Evolutionary conservation across 2,329 filamentous ascomycete genomes (phyloP), one percentile per base, ranked within the genome.

Genomic region (Alternaria triticimaculans): DNA sequence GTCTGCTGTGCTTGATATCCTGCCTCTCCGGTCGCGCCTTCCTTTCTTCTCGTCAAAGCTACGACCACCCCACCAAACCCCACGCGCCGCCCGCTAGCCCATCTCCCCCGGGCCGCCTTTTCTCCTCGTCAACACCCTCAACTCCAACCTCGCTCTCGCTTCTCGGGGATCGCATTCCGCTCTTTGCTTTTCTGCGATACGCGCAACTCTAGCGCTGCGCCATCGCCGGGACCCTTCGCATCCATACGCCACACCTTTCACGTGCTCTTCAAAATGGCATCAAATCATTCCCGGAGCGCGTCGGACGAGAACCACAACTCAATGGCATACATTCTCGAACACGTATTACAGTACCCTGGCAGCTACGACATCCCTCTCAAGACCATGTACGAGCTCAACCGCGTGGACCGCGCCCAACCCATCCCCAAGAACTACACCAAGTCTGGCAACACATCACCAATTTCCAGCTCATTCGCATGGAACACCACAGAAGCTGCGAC

Each of bases 361-460:
- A 86, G 83, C 69, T 90, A 90, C 73, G 89, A 90, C 71, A 87
- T 90, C 30, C 89, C 89, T 20, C 82, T 91, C 26, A 86, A 88
- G 61, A 90, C 87, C 66, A 90, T 90, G 87, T 90, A 90, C 80
- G 85, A 86, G 25, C 83, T 91, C 76, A 91, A 91, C 74, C 88
- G 86, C 65, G 84, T 86, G 18, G 84, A 87, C 18, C 84, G 82
- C 55, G 78, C 80, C n/a, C 78, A 81, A 41, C 76, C 79, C 45
- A 68, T 80, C 12, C 78, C 77, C 30, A 74, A 70, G 46, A 69
- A 74, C 23, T 51, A 70, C 9, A 69, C 71, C 51, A 73, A 67
- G 63, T 71, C 68, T 37, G 80, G 82, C 71, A 74, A 80, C 65
- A 74, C 82, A 66, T 77, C 77, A 15, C 75, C 76, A 3, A 67